A percentile compares a stretch with the other conserved stretches of the same genome.
phyloP scores from a whole-genome alignment of 1,139 yeast species.

The Yamadazyma conglobata region DNA sequence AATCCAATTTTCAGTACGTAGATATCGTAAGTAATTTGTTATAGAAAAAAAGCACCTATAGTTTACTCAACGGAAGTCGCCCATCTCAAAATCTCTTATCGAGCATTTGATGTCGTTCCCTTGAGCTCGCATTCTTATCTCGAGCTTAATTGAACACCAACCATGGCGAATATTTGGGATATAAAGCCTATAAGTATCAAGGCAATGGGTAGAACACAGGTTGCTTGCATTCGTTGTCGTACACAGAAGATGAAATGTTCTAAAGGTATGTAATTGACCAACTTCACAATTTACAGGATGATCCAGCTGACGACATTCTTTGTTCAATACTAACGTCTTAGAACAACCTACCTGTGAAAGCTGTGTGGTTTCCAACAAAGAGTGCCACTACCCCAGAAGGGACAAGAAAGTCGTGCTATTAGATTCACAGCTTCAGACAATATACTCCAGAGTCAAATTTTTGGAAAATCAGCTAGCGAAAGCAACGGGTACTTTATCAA shows the following conservation, averaged over 20 bases:
- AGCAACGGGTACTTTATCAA: slow-evolving; percentile 1
- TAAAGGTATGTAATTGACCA: slow-evolving; percentile 16
- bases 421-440: slow-evolving; percentile 14
- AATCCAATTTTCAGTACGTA: slow-evolving; percentile 11
- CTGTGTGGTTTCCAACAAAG: slow-evolving; percentile 11
- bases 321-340: slow-evolving; percentile 8
- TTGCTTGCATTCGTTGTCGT: slow-evolving; percentile 15
- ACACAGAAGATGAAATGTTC: slow-evolving; percentile 16
- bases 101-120: too few species aligned
- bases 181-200: slow-evolving; percentile 14
- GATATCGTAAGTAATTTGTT: too few species aligned
- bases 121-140: too few species aligned
- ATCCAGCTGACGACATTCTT: too few species aligned
- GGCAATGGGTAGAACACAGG: slow-evolving; percentile 14
- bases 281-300: too few species aligned
- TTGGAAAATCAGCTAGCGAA: slow-evolving; percentile 11
- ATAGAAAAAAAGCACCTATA: too few species aligned
- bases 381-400: slow-evolving; percentile 13
- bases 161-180: slow-evolving; percentile 9
- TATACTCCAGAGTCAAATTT: slow-evolving; percentile 7
- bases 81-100: too few species aligned
- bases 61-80: too few species aligned
- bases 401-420: slow-evolving; percentile 13
- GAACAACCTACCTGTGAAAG: slow-evolving; percentile 13
- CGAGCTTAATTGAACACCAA: too few species aligned